phyloP scores from a whole-genome alignment of 495 filamentous ascomycete genomes.

The Penicillium herquei region DNA sequence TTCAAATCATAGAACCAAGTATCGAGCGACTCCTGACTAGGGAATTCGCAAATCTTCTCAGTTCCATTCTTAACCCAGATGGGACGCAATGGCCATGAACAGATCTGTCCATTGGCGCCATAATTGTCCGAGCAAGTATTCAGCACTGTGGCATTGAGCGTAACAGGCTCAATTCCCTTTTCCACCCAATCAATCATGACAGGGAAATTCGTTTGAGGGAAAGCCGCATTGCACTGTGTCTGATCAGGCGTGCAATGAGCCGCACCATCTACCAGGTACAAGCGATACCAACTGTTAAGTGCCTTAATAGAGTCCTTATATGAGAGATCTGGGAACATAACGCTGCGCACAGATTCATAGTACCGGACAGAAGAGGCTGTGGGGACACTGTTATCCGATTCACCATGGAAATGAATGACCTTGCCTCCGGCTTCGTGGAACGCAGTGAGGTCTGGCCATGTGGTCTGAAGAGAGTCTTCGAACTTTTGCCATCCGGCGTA shows the following conservation, averaged over 20 bases:
- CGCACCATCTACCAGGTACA: constrained; percentile 53
- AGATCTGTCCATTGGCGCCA: constrained; percentile 25
- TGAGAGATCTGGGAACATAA: constrained; percentile 45
- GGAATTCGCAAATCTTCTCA: no score
- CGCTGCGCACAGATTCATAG: constrained; percentile 46
- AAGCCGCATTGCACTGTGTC: constrained; percentile 41
- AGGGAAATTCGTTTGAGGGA: constrained; percentile 41
- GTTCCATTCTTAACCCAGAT: constrained; percentile 30
- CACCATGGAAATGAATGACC: constrained; percentile 52
- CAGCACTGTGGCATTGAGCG: constrained; percentile 11
- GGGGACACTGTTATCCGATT: constrained; percentile 48
- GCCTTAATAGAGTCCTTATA: constrained; percentile 33
- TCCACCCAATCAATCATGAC: constrained; percentile 53
- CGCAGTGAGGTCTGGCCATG: constrained; percentile 45
- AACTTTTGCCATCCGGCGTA: constrained; percentile 11
- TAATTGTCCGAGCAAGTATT: constrained; percentile 9
- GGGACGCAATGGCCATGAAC: constrained; percentile 45
- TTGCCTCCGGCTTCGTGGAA: constrained; percentile 50
- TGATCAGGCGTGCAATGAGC: constrained; percentile 44
- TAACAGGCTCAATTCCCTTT: constrained; percentile 37
- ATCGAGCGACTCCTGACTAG: no score
- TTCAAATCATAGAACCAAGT: no score
- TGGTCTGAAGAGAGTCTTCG: constrained; percentile 23
- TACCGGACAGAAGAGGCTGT: constrained; percentile 49
- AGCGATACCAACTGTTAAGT: constrained; percentile 48